Evolutionary conservation across 2,329 filamentous ascomycete genomes (phyloP).

Genomic region (Dothideomycetidae sp.): DNA sequence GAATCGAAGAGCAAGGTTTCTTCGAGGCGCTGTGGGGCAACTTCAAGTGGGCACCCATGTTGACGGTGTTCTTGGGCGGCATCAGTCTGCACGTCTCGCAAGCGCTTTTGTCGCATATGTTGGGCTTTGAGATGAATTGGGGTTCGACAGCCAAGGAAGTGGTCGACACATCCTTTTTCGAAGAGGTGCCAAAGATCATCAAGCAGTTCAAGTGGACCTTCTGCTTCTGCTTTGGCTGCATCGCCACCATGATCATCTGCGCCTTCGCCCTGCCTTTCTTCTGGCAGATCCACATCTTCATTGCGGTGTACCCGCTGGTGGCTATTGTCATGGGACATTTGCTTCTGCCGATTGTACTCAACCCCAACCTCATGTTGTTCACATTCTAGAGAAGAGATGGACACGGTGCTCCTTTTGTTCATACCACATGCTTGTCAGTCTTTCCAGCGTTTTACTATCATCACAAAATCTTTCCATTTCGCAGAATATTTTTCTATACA

Average conservation of each 20-base stretch:
- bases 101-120: constrained; percentile 27
- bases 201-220: constrained; percentile 43
- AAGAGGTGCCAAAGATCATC: constrained; percentile 41
- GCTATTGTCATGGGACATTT: constrained; percentile 42
- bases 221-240: constrained; percentile 33
- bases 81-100: constrained; percentile 28
- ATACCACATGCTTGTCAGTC: neutral
- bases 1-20: constrained; percentile 49
- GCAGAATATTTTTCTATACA: neutral
- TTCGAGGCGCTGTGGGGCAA: constrained; percentile 37
- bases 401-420: neutral
- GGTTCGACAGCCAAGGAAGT: constrained; percentile 46
- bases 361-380: constrained; percentile 51
- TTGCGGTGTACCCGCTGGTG: constrained; percentile 45
- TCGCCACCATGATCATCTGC: constrained; percentile 36
- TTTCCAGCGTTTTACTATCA: neutral
- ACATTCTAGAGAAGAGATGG: constrained; percentile 36
- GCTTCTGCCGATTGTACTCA: constrained; percentile 44
- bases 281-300: constrained; percentile 45
- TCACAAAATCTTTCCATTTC: neutral
- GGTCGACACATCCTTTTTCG: constrained; percentile 42
- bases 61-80: constrained; percentile 28
- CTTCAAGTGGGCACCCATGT: constrained; percentile 51
- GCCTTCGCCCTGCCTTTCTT: constrained; percentile 33
- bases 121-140: constrained; percentile 32